Base-by-base conservation (phyloP, 78 protist genomes). In the Isochrysis galbana region DNA sequence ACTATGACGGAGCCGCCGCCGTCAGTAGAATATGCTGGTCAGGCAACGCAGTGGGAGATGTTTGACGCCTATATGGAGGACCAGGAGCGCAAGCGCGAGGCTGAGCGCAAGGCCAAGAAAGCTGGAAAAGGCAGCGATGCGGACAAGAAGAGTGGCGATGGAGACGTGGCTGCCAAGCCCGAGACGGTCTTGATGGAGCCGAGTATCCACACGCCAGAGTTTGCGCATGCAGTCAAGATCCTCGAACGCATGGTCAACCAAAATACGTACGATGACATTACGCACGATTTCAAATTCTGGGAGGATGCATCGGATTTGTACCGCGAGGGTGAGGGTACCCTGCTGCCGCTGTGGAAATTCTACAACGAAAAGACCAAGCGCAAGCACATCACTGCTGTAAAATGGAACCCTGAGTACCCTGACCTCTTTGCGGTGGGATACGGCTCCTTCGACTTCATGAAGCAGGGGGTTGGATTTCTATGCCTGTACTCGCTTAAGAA, bases 371-470 rank as follows among this genome's bases (percentile, higher is more conserved):
- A 51, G 69, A 87, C 90, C 36, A 54, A 88, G 90, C 36, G 55
- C 39, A 93, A 93, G 93, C 42, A 36, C 39, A 95, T 95, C 39
- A 97, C 98, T 3, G 23, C 94, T 32, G 32, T 97, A 21, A 1
- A 87, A 45, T 96, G 97, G 96, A 95, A 95, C 92, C 96, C 97
- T n/a, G 48, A 90, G 69, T 96, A 95, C 93, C 14, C 32, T 36
- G 98, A 97, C 94, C 90, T 97, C 34, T 95, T 97, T 36, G 97
- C 96, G 3, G 98, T 96, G 11, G 97, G 97, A 19, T 96, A 95
- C 69, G 98, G 98, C 45, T 86, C 95, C 47, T 96, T 94, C 92
- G 97, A 97, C 86, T 97, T 96, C 86, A 48, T 55, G 89, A 92
- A 93, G 90, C 96, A 95, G 91, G 87, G 80, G 26, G 0, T 61